Evolutionary conservation across 768 basidiomycete species (phyloP).

Genomic region (Collybia sp.): DNA sequence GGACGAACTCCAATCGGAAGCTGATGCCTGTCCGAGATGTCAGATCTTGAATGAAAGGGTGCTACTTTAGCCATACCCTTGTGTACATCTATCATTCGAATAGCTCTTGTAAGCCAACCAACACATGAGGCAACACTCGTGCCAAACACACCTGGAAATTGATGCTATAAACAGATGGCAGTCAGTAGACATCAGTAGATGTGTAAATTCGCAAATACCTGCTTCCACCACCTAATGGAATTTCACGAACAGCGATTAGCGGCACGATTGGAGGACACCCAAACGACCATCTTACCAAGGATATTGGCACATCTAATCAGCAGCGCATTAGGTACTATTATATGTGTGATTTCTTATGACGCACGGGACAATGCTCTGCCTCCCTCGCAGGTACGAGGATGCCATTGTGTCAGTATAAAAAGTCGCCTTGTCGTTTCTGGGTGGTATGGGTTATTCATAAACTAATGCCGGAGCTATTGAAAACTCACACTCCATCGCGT

Average conservation of each 20-base stretch:
- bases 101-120: not conserved
- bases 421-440: conserved; percentile 68
- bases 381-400: conserved; percentile 55
- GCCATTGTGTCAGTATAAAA: conserved; percentile 63
- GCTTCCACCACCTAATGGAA: conserved; percentile 45
- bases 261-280: too few relatives aligned
- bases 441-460: not conserved
- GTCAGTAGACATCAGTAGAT: not conserved
- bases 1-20: conserved; percentile 61
- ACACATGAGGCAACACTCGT: too few relatives aligned
- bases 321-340: not conserved
- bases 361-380: conserved; percentile 65
- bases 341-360: conserved; percentile 11
- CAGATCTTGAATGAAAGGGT: not conserved
- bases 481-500: conserved; percentile 55
- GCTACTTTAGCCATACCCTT: conserved; percentile 29
- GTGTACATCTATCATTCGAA: conserved; percentile 53
- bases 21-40: conserved; percentile 42
- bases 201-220: conserved; percentile 27
- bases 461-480: not conserved
- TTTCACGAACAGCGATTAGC: too few relatives aligned
- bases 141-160: conserved; percentile 53
- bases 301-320: conserved; percentile 58
- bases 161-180: conserved; percentile 36
- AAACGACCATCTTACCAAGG: conserved; percentile 33